Evolutionary conservation across 345 rosid species (phyloP), one percentile per base, ranked within the genome.

Genomic region (Kandelia obovata): DNA sequence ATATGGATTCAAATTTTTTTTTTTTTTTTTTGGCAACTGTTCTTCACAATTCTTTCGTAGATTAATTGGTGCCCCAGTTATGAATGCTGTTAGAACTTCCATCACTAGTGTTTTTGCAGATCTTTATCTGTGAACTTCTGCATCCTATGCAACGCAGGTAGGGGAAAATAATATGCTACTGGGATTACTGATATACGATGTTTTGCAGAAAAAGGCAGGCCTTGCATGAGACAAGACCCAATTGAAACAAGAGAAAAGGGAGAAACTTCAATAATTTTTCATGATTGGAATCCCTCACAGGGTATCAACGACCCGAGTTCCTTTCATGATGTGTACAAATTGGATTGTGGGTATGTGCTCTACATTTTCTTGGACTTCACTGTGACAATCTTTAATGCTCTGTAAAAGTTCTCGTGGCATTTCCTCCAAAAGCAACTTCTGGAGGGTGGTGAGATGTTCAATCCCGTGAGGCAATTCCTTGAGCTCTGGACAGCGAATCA

Each of bases 371-470:
- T 57, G 68, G 62, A 19, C 66, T 34, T 71, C 69, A 26, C n/a
- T 30, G 15, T 17, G 31, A 10, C 15, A 16, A 25, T 1, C 52
- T 34, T 25, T 60, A 4, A 76, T 63, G 26, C 23, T 46, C 51
- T 46, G 61, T 35, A 62, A 3, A 46, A 77, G 37, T 67, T 71
- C 67, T 55, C 62, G 66, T 16, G 64, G 39, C 73, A 72, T 72
- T 47, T 63, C 80, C 70, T 67, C 76, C 66, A 77, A 27, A 30
- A 71, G 76, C 35, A 77, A 57, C 70, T 49, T 71, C 66, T 63
- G 72, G 35, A 77, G 76, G 6, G 56, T 27, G 17, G 60, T 57
- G 5, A 71, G 72, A 52, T 71, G 64, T 66, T 62, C 62, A 51
- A 77, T 67, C 35, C 76, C 73, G 0, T 3, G 28, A 49, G 76